A percentile compares a stretch with the other conserved stretches of the same genome.
phyloP scores from a whole-genome alignment of 1,139 yeast species.

The Candida albicans region DNA sequence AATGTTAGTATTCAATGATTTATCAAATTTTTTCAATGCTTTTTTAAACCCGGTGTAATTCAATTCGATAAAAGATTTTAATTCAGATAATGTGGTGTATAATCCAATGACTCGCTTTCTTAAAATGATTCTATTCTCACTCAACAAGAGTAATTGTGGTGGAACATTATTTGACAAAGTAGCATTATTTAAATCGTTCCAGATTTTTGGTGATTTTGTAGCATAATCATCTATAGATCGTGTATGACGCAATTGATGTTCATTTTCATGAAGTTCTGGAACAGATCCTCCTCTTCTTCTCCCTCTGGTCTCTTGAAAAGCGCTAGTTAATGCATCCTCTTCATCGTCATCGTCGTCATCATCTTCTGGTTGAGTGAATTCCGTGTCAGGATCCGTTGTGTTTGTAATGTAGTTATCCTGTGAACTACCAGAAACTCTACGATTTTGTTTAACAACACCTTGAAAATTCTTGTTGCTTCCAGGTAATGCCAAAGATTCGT shows the following conservation, averaged over 20 bases:
- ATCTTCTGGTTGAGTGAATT: conserved; percentile 27
- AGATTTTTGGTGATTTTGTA: conserved; percentile 36
- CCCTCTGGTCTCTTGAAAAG: conserved; percentile 4
- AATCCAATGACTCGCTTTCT: conserved; percentile 57
- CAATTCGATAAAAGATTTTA: conserved; percentile 65
- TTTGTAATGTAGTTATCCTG: conserved; percentile 17
- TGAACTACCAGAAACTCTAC: conserved; percentile 20
- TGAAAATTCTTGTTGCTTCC: conserved; percentile 7
- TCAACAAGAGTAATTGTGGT: conserved; percentile 41
- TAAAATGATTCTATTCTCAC: conserved; percentile 50
- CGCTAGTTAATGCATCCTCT: conserved; percentile 11
- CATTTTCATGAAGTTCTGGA: conserved; percentile 10
- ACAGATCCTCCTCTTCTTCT: conserved; percentile 13
- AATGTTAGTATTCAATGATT: conserved; percentile 48
- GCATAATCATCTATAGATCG: conserved; percentile 40
- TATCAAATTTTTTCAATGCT: conserved; percentile 70
- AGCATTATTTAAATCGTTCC: conserved; percentile 30
- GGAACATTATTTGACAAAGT: conserved; percentile 26
- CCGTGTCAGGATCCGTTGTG: conserved; percentile 36
- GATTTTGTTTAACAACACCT: conserved; percentile 3
- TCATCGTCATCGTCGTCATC: conserved; percentile 29
- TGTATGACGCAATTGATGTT: conserved; percentile 20
- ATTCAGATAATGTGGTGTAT: conserved; percentile 61
- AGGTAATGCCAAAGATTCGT: conserved; percentile 13
- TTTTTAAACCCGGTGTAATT: conserved; percentile 69